Evolutionary conservation across 2,329 filamentous ascomycete genomes (phyloP).

Genomic region (Lasiodiplodia hormozganensis): DNA sequence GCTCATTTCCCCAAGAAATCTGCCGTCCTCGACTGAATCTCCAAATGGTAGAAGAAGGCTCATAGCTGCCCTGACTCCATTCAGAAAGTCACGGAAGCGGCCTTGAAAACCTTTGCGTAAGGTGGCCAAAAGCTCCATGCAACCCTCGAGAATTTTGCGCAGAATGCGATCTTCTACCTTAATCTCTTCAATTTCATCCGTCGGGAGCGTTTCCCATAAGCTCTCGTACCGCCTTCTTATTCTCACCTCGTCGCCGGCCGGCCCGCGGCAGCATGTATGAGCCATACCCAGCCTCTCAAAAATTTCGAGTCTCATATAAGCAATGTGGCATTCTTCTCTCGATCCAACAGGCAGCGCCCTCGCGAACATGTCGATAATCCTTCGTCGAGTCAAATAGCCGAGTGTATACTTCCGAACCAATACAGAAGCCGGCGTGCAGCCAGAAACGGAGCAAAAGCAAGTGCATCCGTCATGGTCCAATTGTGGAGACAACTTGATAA

Average conservation of each 20-base stretch:
- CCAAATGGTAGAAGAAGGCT: neutral
- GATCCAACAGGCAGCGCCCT: rapidly evolving
- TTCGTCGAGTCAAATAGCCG: neutral
- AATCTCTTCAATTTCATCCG: neutral
- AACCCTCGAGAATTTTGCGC: rapidly evolving
- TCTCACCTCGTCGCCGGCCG: too few relatives aligned
- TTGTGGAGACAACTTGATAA: neutral
- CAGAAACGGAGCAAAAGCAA: neutral
- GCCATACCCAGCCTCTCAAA: neutral
- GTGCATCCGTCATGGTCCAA: neutral
- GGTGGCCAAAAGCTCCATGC: neutral
- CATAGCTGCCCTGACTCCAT: neutral
- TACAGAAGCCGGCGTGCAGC: neutral
- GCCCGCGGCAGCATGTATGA: neutral
- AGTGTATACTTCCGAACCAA: rapidly evolving
- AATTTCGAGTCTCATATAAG: neutral
- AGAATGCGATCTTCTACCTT: neutral
- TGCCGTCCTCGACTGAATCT: neutral
- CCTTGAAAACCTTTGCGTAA: neutral
- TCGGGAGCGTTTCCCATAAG: neutral
- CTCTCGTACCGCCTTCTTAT: too few relatives aligned
- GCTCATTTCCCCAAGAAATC: too few relatives aligned
- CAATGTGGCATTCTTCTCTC: neutral
- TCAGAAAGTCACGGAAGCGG: neutral
- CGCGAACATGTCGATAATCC: neutral